Evolutionary conservation across 768 basidiomycete genomes (phyloP).

Genomic region (Trametes meyenii): DNA sequence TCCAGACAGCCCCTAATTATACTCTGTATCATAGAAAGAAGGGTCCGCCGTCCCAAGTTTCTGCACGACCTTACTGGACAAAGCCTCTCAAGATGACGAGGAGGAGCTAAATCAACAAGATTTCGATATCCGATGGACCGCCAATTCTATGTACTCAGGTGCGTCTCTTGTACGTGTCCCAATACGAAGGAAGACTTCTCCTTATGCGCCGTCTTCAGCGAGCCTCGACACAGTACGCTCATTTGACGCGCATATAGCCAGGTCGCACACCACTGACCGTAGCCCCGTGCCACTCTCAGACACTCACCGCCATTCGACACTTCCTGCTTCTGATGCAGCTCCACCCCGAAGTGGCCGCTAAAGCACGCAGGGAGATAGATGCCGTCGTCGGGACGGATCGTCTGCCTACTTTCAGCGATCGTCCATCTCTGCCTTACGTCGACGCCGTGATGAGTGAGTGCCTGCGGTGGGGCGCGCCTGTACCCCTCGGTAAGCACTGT

Average conservation of each 20-base stretch:
- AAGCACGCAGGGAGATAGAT: conserved; percentile 71
- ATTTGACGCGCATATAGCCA: conserved; percentile 7
- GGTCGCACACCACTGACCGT: not conserved
- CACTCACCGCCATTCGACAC: conserved; percentile 55
- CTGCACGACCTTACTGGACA: conserved; percentile 56
- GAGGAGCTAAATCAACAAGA: conserved; percentile 42
- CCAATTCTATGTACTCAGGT: conserved; percentile 78
- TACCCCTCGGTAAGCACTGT: conserved; percentile 53
- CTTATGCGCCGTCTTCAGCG: conserved; percentile 30
- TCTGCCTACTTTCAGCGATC: conserved; percentile 62
- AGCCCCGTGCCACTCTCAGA: conserved; percentile 37
- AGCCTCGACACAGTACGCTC: conserved; percentile 62
- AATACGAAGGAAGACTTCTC: no score
- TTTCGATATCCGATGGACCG: conserved; percentile 76
- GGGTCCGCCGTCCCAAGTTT: conserved; percentile 45
- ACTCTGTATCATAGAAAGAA: conserved; percentile 31
- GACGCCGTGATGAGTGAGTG: conserved; percentile 59
- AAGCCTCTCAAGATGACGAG: conserved; percentile 35
- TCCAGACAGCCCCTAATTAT: not conserved
- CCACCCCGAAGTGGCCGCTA: conserved; percentile 56
- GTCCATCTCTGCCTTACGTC: conserved; percentile 57
- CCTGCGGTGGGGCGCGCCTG: conserved; percentile 57
- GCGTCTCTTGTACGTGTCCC: conserved; percentile 15
- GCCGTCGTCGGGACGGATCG: conserved; percentile 54
- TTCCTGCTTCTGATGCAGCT: conserved; percentile 71